Conservation (phyloP, 2,329 filamentous ascomycete genomes). For the Fusarium kyushuense region DNA sequence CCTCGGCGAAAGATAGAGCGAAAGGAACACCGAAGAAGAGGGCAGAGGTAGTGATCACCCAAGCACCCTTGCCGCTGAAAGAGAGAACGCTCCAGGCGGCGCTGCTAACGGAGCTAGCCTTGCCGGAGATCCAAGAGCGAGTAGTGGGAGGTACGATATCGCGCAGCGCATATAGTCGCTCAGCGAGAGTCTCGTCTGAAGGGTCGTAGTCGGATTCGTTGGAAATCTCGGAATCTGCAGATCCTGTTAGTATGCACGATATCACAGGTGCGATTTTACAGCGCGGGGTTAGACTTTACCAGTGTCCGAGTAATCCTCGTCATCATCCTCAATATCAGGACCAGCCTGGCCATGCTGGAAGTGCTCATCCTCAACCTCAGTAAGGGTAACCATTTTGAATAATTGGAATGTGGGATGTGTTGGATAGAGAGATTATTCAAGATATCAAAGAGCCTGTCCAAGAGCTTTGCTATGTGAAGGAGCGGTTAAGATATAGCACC, state of each 20-base stretch:
- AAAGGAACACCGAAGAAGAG: conserved; percentile 93
- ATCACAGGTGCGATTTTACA: conserved; percentile 9
- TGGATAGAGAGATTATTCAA: conserved; percentile 18
- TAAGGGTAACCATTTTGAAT: conserved; percentile 89
- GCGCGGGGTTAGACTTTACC: conserved; percentile 66
- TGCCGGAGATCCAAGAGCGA: conserved; percentile 75
- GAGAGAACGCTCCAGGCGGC: conserved; percentile 67
- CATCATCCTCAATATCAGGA: conserved; percentile 86
- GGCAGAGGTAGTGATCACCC: conserved; percentile 90
- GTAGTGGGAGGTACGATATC: conserved; percentile 82
- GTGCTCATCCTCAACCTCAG: conserved; percentile 96
- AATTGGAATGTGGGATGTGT: conserved; percentile 27
- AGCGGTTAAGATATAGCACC: conserved; percentile 4
- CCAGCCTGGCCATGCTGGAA: conserved; percentile 79
- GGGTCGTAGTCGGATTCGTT: conserved; percentile 79
- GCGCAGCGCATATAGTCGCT: conserved; percentile 78
- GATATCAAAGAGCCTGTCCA: conserved; percentile 15
- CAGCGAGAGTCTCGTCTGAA: conserved; percentile 68
- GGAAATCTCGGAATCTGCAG: conserved; percentile 85
- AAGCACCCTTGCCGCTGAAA: conserved; percentile 87
- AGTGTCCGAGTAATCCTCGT: conserved; percentile 94
- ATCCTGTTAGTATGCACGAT: conserved; percentile 9
- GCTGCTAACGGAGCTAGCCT: conserved; percentile 65
- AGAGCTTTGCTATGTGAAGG: conserved; percentile 14
- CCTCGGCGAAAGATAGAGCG: conserved; percentile 91